A percentile compares a stretch with the other conserved stretches of the same genome.
phyloP scores from a whole-genome alignment of 306 rosid genomes.

The Vachellia pachyceras region DNA sequence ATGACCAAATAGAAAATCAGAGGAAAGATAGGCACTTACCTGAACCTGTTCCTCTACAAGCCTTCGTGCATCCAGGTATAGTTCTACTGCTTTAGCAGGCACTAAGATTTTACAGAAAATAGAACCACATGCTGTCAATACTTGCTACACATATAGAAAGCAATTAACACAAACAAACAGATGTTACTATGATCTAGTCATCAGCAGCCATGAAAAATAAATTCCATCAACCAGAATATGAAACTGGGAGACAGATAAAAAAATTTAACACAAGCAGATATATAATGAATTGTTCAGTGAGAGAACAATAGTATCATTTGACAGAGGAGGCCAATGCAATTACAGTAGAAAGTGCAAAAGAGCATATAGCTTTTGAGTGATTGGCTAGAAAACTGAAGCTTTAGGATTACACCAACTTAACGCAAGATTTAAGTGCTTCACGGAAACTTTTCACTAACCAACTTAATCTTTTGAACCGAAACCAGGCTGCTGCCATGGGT shows the following conservation, averaged over 20 bases:
- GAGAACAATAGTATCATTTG: background rate
- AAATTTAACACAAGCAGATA: background rate
- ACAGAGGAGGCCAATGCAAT: background rate
- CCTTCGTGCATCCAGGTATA: constrained; percentile 85
- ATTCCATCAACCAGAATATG: background rate
- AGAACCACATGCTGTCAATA: constrained; percentile 34
- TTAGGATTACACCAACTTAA: background rate
- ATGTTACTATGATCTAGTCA: background rate
- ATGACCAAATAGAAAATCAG: constrained; percentile 20
- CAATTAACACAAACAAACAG: background rate
- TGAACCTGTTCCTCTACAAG: constrained; percentile 77
- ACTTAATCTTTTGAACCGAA: background rate
- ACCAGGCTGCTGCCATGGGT: background rate
- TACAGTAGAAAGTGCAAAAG: background rate
- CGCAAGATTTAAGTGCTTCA: background rate
- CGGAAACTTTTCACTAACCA: background rate
- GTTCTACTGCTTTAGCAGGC: constrained; percentile 80
- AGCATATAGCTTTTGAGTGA: background rate
- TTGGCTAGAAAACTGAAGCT: background rate
- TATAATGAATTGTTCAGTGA: background rate
- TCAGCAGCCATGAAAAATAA: background rate
- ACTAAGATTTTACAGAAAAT: constrained; percentile 54
- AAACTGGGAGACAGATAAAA: background rate
- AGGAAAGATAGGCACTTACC: constrained; percentile 48
- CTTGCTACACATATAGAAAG: constrained; percentile 4